phyloP scores from a whole-genome alignment of 371 early-diverging fungal species.

The Nematocida homosporus region DNA sequence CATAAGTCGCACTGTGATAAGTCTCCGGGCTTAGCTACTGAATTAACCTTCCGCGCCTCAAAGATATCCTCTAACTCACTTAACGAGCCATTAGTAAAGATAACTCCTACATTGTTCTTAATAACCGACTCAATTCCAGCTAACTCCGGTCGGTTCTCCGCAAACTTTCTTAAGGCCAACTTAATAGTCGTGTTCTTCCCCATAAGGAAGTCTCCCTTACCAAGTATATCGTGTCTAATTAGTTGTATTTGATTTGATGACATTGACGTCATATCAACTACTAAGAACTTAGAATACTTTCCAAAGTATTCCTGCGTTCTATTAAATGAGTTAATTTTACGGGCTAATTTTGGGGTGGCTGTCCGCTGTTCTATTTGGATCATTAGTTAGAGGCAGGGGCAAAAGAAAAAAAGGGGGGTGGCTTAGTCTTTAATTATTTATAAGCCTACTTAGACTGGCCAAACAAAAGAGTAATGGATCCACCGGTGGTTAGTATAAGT shows the following conservation, averaged over 20 bases:
- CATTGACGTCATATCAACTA: conserved; percentile 98
- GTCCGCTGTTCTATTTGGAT: conserved; percentile 46
- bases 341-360: conserved; percentile 9
- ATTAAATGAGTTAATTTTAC: conserved; percentile 60
- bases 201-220: conserved; percentile 80
- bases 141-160: conserved; percentile 70
- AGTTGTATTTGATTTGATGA: conserved; percentile 99
- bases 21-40: conserved; percentile 95
- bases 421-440: conserved; percentile 30
- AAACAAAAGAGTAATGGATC: conserved; percentile 41
- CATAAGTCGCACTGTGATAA: conserved; percentile 87
- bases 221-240: conserved; percentile 83
- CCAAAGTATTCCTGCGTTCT: conserved; percentile 62
- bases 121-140: conserved; percentile 76
- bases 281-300: conserved; percentile 72
- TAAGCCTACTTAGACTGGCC: no score
- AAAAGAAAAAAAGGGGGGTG: conserved; percentile 12
- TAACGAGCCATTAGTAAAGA: conserved; percentile 85
- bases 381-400: conserved; percentile 39
- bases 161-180: conserved; percentile 78
- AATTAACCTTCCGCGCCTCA: conserved; percentile 82
- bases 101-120: conserved; percentile 93
- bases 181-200: conserved; percentile 99
- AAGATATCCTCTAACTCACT: conserved; percentile 85
- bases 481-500: conserved; percentile 27